Evolutionary conservation across 208 protist species (phyloP), one percentile per base, ranked within the genome.

Genomic region (Trypanosomatidae sp.): DNA sequence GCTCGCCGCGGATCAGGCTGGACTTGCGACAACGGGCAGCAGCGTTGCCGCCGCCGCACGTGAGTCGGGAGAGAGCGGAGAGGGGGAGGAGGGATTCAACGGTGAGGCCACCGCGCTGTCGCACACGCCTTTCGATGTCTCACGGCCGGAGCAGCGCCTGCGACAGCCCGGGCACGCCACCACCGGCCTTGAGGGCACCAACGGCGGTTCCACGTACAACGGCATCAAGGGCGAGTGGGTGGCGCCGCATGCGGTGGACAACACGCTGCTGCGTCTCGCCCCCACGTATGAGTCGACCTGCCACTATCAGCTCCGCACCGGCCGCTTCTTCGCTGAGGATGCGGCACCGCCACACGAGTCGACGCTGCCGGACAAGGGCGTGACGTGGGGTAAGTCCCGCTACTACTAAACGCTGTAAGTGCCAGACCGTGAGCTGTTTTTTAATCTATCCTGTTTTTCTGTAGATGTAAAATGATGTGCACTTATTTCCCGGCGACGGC

Each of bases 301-400:
- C 71, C 91, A 95, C 74, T 87, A 95, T 77, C 80, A 88, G 13
- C 80, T 91, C 7, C 91, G 91, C 50, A 95, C 91, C 0, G 91
- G 91, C 8, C 83, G 70, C 13, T 86, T 85, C 78, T 95, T 91
- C 64, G 90, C 80, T 17, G 87, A 90, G 36, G 91, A 93, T 52
- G 62, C 82, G 68, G 91, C 91, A 13, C 91, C 86, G 10, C 65
- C 81, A 33, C 91, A 86, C 36, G 73, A 79, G 53, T 76, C 78
- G 62, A 92, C 82, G 25, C 83, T 95, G 25, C 91, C 88, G n/a
- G 81, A 85, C 13, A 93, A 93, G 69, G 88, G 79, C 8, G 71
- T 83, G 22, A 82, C 82, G 53, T 91, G 87, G 87, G 84, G 84
- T 9, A 92, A 86, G 73, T 90, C 87, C 1, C 84, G 85, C 68